Evolutionary conservation across 1,284 basidiomycete genomes (phyloP), one percentile per base, ranked within the genome.

Genomic region (Rhizopogon parksii): DNA sequence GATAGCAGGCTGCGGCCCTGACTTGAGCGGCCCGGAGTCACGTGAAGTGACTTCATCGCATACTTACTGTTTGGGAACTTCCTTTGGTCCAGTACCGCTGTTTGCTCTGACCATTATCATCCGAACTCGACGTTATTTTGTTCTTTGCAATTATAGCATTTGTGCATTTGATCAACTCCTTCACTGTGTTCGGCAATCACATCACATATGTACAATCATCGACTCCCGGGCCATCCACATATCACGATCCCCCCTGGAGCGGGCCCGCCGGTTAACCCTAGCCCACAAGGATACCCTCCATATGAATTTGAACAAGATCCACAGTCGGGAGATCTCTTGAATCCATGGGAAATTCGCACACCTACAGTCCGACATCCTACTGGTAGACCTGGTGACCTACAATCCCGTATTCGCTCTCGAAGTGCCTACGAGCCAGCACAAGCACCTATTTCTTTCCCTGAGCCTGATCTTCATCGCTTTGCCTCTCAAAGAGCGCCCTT

Each of bases 381-480:
- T 15, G 36, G 45, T 17, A 24, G 45, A 34, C 49, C 53, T 32
- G 45, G 46, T 30, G 43, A 52, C 17, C 50, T 38, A 25, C 53
- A 55, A 50, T 42, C 57, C 5, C 63, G 58, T 43, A 48, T 63
- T 46, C 69, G 76, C 37, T 61, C 76, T 2, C 61, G 66, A 37
- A 78, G 75, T 55, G 68, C 65, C n/a, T 60, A 71, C 19, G 66
- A 71, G 35, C 52, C 58, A 0, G 58, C 64, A 1, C 54, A 64
- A 1, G 49, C 68, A 15, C 57, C 57, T 15, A 57, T 75, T 6
- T 53, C 70, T 2, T 77, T 79, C 57, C 75, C 80, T 19, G 78
- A 83, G 46, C 73, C 80, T 2, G 73, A 76, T 51, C 58, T 82
- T 19, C 68, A 75, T 56, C 75, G 78, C 49, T 74, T 78, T 6